Percentiles rank a stretch among this genome's conserved stretches.
phyloP scores from a whole-genome alignment of 2,329 filamentous ascomycete species.

The Sordariomycetes sp. region DNA sequence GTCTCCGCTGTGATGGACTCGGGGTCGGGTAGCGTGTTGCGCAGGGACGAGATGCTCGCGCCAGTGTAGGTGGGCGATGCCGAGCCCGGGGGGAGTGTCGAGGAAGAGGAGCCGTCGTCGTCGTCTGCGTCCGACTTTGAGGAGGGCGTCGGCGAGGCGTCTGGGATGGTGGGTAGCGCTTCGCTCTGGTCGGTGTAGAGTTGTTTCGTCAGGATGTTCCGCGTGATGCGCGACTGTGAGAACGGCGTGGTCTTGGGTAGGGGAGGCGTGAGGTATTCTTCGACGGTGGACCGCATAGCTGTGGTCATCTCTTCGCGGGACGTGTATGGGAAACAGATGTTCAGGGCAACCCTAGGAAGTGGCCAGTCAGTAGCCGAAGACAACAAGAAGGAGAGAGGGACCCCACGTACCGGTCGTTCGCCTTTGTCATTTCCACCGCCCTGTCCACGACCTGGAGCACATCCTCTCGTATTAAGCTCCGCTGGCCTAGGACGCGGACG shows the following conservation, averaged over 20 bases:
- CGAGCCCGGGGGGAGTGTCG: constrained; percentile 45
- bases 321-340: constrained; percentile 97
- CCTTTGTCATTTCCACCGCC: constrained; percentile 75
- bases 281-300: constrained; percentile 77
- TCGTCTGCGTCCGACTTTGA: constrained; percentile 33
- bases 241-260: constrained; percentile 57
- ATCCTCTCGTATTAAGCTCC: constrained; percentile 73
- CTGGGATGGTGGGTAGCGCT: constrained; percentile 35
- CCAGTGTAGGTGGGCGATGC: constrained; percentile 25
- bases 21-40: constrained; percentile 52
- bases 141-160: constrained; percentile 34
- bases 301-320: constrained; percentile 91
- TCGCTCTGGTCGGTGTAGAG: constrained; percentile 29
- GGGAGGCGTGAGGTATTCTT: constrained; percentile 69
- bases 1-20: constrained; percentile 81
- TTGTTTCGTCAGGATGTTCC: constrained; percentile 69
- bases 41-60: constrained; percentile 19
- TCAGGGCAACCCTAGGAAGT: constrained; percentile 47
- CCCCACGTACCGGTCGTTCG: constrained; percentile 61
- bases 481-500: constrained; percentile 75
- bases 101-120: constrained; percentile 49
- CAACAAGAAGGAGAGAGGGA: constrained; percentile 3
- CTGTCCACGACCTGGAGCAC: constrained; percentile 81
- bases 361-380: background rate
- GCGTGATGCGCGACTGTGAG: constrained; percentile 76